phyloP scores from a whole-genome alignment of 106 monocot species.

The Triglochin maritima region DNA sequence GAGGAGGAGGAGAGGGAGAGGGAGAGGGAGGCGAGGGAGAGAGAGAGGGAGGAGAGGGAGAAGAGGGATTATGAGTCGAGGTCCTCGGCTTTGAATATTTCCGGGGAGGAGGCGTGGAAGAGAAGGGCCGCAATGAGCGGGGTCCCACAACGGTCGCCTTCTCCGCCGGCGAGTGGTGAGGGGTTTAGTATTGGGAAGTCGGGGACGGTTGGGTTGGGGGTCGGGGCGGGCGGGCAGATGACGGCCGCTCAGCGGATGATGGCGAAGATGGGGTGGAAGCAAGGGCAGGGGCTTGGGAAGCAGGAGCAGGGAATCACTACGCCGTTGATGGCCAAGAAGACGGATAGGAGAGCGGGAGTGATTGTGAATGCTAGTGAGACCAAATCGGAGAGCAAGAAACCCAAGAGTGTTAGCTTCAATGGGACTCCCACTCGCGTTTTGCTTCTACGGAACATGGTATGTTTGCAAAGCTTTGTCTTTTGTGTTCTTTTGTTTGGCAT shows the following conservation, averaged over 20 bases:
- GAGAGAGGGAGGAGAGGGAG: constrained; percentile 50
- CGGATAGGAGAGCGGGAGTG: constrained; percentile 90
- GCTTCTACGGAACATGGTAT: constrained; percentile 91
- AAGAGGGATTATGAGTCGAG: constrained; percentile 39
- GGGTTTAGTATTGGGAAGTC: constrained; percentile 82
- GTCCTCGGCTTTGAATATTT: constrained; percentile 57
- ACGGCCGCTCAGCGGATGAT: constrained; percentile 99
- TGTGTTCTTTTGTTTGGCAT: background rate
- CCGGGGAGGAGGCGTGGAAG: constrained; percentile 96
- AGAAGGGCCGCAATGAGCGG: constrained; percentile 85
- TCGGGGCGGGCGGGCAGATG: constrained; percentile 98
- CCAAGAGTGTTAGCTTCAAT: constrained; percentile 66
- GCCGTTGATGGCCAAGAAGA: constrained; percentile 93
- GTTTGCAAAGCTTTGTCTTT: background rate
- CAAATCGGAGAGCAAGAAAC: constrained; percentile 62
- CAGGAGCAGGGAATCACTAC: constrained; percentile 97
- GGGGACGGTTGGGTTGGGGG: constrained; percentile 58
- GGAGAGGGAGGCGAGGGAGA: constrained; percentile 66
- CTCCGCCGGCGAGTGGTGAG: constrained; percentile 57
- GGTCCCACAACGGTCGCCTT: constrained; percentile 39
- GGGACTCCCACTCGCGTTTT: constrained; percentile 70
- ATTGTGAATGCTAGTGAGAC: constrained; percentile 87
- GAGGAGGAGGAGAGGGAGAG: constrained; percentile 90
- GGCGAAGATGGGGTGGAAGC: constrained; percentile 99
- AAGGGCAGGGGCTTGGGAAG: constrained; percentile 96